These are phyloP conservation scores for Hansenula lynferdii DNA, from an alignment of 1,139 yeast genomes.

Conservation along the genomic window DNA sequence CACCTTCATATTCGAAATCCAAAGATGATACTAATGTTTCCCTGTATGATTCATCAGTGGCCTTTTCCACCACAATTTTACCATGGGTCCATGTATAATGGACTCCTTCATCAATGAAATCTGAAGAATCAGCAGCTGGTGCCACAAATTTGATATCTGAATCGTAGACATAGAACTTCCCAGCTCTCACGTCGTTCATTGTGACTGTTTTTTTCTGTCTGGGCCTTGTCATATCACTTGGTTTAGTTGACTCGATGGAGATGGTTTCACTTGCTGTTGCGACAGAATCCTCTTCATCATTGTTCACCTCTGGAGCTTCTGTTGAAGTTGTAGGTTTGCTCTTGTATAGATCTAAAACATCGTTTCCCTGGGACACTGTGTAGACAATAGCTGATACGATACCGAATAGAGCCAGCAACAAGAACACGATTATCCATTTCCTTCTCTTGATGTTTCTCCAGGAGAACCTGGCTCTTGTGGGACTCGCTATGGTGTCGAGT, in stretches of 20 bases:
- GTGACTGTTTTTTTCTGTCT: conserved; percentile 11
- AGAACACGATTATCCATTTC: conserved; percentile 5
- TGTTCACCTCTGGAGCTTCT: conserved; percentile 1
- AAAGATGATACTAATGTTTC: conserved; percentile 34
- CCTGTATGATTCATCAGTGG: conserved; percentile 31
- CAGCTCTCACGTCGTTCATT: conserved; percentile 25
- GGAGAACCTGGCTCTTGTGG: neutral
- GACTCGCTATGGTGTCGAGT: conserved; percentile 14
- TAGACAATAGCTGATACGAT: conserved; percentile 5
- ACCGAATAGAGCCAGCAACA: conserved; percentile 12
- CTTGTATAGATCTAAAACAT: conserved; percentile 16
- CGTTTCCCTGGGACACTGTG: conserved; percentile 10
- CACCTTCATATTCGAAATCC: conserved; percentile 22
- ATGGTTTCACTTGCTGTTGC: no score
- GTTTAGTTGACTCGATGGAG: neutral
- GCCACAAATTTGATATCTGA: conserved; percentile 25
- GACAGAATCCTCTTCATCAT: neutral
- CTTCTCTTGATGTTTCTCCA: conserved; percentile 1
- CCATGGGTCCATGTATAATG: conserved; percentile 20
- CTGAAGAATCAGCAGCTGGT: conserved; percentile 21
- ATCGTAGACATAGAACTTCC: conserved; percentile 24
- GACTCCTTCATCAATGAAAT: conserved; percentile 27
- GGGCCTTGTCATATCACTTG: neutral
- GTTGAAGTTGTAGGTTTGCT: no score
- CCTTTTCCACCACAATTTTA: conserved; percentile 26